Base-by-base conservation (phyloP, 768 basidiomycete genomes). In the Russula sp. region DNA sequence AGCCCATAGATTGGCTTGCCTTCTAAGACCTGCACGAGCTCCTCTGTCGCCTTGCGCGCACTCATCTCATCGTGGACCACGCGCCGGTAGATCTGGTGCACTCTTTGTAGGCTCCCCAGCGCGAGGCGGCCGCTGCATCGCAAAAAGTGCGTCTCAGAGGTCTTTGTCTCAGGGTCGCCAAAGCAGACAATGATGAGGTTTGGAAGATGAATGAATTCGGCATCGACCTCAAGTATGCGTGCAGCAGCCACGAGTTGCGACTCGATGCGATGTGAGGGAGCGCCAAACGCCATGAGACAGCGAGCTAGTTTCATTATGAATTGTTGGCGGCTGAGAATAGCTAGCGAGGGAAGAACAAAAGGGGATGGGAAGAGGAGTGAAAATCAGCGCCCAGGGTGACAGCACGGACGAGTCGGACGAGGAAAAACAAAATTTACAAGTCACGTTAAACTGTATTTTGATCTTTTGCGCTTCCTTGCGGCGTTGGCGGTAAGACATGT, bases 41-140 rank as follows among this genome's bases (percentile, higher is more conserved):
- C 79, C 35, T 79, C 79, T 7, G 84, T 82, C 1, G 89, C 95
- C 58, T 82, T 79, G 63, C 85, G 86, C 4, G 92, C 95, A 58
- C 89, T 89, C 70, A 93, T 85, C 75, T 92, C 90, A 70, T 97
- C 94, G 74, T 97, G 94, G 7, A 97, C 85, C 61, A 98, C 94
- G 20, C 80, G 73, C 60, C 92, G 87, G 74, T 97, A 98, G 64
- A 95, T 79, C 47, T 84, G 72, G 72, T 97, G 94, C 2, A 94
- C 88, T 37, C 86, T 82, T 69, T 95, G 91, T 14, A 98, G 81
- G 66, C 83, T 84, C 32, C 94, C 94, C 16, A 98, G 84, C 50
- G 89, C 86, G 35, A 97, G 83, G 31, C 86, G 79, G 18, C 88
- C 88, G 34, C 77, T 78, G 62, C 86, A 87, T 72, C 91, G 92